Evolutionary conservation across 495 filamentous ascomycete species (phyloP), one percentile per base, ranked within the genome.

Genomic region (Venustampulla echinocandica): DNA sequence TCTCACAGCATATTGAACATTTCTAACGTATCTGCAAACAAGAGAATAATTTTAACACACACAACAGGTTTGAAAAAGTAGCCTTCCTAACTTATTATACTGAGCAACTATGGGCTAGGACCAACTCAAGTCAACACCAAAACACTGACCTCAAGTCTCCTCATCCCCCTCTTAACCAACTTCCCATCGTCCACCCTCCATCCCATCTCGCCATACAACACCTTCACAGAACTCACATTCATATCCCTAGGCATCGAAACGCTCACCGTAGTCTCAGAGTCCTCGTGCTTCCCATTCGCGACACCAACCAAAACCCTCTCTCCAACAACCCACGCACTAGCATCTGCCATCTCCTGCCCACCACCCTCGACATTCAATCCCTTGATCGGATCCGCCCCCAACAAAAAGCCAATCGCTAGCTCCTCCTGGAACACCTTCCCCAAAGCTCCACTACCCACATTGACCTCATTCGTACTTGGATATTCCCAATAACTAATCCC

Each of bases 401-500:
- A 44, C 32, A 76, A 68, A 28, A 61, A 64, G 10, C 59, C 55
- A 11, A 73, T 65, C 2, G 62, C 60, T 6, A 49, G 15, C 1
- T 39, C 41, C 0, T 63, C 68, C 14, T 50, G 25, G 30, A 79
- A 57, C 0, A 71, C 68, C 33, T 44, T 59, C 11, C 69, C 67
- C 61, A 77, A 59, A 33, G 48, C 24, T 18, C 72, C 69, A 46
- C 71, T 71, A 10, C 65, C 68, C 4, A 48, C 55, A 34, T 65
- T 71, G 13, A 79, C 42, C 3, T 53, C 50, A 0, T 52, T 50
- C 20, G 60, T 69, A 7, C 66, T 66, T 0, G 76, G 77, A 61
- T 67, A 81, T 10, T 69, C 67, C 77, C 77, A 81, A 27, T 53
- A 53, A 13, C 42, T 50, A 10, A 57, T 28, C 5, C 64, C 79